These are phyloP conservation scores for Coelastrella sp. DNA, from an alignment of 139 green algal genomes.

Conservation along the genomic window DNA sequence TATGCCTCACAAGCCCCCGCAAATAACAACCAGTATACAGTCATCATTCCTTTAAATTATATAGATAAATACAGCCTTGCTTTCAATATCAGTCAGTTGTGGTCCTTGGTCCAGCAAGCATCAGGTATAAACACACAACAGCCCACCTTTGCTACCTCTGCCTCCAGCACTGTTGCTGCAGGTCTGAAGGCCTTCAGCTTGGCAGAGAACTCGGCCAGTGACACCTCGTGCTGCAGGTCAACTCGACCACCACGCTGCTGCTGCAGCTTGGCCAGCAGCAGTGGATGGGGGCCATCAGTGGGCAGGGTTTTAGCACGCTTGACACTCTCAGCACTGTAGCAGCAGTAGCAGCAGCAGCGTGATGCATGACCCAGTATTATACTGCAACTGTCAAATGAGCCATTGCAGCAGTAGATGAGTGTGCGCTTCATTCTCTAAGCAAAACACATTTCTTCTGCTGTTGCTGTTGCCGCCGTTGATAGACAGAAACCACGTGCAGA, in stretches of 20 bases:
- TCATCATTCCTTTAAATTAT: too few relatives aligned
- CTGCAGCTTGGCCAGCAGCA: slow-evolving; percentile 77
- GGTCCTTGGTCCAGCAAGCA: slow-evolving; percentile 10
- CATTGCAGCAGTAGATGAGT: neutral
- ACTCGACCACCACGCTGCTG: neutral
- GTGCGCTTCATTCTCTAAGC: neutral
- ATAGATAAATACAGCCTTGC: too few relatives aligned
- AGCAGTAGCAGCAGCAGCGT: neutral
- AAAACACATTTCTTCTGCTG: neutral
- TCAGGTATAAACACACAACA: neutral
- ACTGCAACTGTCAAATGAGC: too few relatives aligned
- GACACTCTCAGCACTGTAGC: slow-evolving; percentile 68
- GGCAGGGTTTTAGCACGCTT: slow-evolving; percentile 71
- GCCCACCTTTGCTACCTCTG: slow-evolving; percentile 70
- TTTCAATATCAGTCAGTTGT: neutral
- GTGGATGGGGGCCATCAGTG: slow-evolving; percentile 81
- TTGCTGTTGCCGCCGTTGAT: too few relatives aligned
- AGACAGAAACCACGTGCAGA: too few relatives aligned
- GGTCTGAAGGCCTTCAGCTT: slow-evolving; percentile 84
- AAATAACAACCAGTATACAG: neutral
- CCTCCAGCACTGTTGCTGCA: slow-evolving; percentile 90
- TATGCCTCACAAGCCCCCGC: neutral
- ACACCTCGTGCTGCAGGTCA: slow-evolving; percentile 65
- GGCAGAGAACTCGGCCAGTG: slow-evolving; percentile 75
- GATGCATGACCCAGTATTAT: neutral